Percentiles rank a stretch among this genome's conserved stretches.
phyloP scores from a whole-genome alignment of 2,329 filamentous ascomycete genomes.

The Gremmenia infestans region DNA sequence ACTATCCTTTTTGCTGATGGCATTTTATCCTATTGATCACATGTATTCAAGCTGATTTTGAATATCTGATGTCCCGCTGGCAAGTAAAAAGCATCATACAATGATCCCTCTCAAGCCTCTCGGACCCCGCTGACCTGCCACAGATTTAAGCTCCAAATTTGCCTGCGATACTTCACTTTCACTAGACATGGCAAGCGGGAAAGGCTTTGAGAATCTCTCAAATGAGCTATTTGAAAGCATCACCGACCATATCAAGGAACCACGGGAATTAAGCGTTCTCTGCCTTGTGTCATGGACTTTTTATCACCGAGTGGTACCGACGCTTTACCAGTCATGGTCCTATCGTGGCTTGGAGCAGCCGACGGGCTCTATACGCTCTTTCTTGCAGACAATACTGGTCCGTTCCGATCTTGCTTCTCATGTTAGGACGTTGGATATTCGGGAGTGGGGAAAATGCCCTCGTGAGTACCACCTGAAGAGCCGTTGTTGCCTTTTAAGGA shows the following conservation, averaged over 20 bases:
- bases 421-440: constrained; percentile 12
- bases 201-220: constrained; percentile 2
- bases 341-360: constrained; percentile 10
- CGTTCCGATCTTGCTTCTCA: constrained; percentile 10
- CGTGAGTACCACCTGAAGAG: background rate
- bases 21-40: background rate
- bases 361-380: constrained; percentile 1
- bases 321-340: constrained; percentile 8
- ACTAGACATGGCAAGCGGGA: background rate
- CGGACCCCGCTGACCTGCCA: background rate
- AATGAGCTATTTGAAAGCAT: constrained; percentile 9
- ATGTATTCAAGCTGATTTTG: background rate
- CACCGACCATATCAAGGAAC: constrained; percentile 1
- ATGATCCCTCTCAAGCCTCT: no score
- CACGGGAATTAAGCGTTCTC: constrained; percentile 3
- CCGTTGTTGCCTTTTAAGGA: background rate
- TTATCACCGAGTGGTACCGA: constrained; percentile 6
- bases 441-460: constrained; percentile 10
- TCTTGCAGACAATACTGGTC: constrained; percentile 8
- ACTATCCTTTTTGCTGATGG: background rate
- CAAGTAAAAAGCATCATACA: no score
- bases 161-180: background rate
- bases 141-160: background rate
- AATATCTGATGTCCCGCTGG: no score
- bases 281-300: constrained; percentile 1